Percentiles rank a stretch among this genome's conserved stretches.
Conservation (phyloP, 352 stramenopile genomes). For the Globisporangium paroecandrum region DNA sequence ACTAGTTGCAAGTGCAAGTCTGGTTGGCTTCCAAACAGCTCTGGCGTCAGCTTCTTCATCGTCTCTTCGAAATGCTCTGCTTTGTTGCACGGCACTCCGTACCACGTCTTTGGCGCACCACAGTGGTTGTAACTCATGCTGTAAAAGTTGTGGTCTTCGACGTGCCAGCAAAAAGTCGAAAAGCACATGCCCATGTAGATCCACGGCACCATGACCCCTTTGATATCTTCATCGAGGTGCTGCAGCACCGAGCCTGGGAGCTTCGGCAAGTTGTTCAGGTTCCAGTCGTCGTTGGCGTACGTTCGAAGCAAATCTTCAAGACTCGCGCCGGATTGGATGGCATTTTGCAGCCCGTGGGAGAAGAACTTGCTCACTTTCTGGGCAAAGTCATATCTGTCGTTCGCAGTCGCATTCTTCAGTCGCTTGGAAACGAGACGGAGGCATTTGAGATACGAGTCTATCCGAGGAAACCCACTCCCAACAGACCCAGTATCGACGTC, state of each 20-base stretch:
- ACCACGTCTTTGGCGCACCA: constrained; percentile 98
- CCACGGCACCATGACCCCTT: constrained; percentile 99
- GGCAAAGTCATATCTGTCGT: constrained; percentile 25
- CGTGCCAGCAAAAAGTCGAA: constrained; percentile 99
- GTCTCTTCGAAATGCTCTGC: constrained; percentile 90
- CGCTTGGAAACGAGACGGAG: constrained; percentile 49
- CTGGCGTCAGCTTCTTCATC: constrained; percentile 91
- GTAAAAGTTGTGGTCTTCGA: constrained; percentile 99
- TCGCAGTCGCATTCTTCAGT: constrained; percentile 43
- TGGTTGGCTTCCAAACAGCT: constrained; percentile 92
- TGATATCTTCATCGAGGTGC: constrained; percentile 96
- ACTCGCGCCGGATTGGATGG: constrained; percentile 19
- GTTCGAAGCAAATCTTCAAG: constrained; percentile 57
- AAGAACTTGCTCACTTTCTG: constrained; percentile 50
- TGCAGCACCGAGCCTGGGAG: constrained; percentile 92
- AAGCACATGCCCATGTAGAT: constrained; percentile 99
- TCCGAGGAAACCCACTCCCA: constrained; percentile 84
- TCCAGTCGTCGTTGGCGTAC: constrained; percentile 92
- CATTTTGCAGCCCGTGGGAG: constrained; percentile 42
- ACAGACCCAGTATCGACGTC: constrained; percentile 86
- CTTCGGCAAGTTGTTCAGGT: constrained; percentile 98
- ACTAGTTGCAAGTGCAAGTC: constrained; percentile 94
- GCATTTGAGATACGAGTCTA: constrained; percentile 53
- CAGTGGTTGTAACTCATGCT: constrained; percentile 99
- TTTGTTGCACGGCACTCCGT: constrained; percentile 92